Percentiles rank a stretch among this genome's conserved stretches.
phyloP scores from a whole-genome alignment of 257 asterid genomes.

The Gardenia jasminoides region DNA sequence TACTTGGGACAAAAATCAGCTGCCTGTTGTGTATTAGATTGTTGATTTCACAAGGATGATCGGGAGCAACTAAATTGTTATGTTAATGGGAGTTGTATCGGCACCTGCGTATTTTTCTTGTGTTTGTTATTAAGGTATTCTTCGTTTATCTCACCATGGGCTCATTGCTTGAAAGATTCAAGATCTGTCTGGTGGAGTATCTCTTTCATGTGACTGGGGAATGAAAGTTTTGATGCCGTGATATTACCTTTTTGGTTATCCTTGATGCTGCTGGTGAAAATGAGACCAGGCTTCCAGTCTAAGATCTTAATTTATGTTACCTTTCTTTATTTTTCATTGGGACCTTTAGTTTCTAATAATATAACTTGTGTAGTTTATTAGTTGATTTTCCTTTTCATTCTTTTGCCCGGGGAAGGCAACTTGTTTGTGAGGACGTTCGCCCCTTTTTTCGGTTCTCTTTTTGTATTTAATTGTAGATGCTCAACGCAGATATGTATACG shows the following conservation, averaged over 20 bases:
- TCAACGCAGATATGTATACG: no score
- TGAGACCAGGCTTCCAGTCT: not conserved
- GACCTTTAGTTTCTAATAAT: not conserved
- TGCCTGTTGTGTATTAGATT: not conserved
- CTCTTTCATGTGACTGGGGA: not conserved
- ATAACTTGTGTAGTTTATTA: not conserved
- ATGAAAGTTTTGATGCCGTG: not conserved
- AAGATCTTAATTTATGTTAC: not conserved
- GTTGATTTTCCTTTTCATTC: not conserved
- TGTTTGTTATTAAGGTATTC: not conserved
- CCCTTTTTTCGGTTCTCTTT: not conserved
- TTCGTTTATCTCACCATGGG: not conserved
- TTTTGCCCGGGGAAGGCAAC: conserved; percentile 3
- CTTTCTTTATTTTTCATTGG: not conserved
- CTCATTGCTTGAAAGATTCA: not conserved
- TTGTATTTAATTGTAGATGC: not conserved
- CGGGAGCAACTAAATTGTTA: not conserved
- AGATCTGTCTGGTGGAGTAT: not conserved
- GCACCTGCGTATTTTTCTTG: not conserved
- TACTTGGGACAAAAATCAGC: not conserved
- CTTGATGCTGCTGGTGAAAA: not conserved
- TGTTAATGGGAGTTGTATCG: not conserved
- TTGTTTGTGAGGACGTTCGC: not conserved
- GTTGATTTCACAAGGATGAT: not conserved
- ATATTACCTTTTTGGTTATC: not conserved